A percentile compares a stretch with the other conserved stretches of the same genome.
phyloP scores from a whole-genome alignment of 176 grass and related monocot species.

The Phragmites australis region DNA sequence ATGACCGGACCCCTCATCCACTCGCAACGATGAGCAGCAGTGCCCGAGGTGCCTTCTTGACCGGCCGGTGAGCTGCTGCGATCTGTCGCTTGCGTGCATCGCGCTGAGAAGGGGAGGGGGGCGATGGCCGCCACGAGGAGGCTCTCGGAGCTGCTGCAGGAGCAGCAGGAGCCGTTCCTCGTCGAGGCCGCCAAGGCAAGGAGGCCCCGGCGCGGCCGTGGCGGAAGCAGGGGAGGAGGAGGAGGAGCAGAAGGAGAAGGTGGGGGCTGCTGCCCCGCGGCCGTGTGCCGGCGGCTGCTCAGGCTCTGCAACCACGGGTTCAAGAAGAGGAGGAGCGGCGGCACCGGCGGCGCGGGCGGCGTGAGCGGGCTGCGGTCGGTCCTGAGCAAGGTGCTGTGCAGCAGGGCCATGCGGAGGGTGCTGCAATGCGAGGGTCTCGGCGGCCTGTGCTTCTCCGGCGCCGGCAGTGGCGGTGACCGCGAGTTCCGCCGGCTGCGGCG shows the following conservation, averaged over 20 bases:
- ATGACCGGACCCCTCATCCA: neutral
- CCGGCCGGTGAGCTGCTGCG: neutral
- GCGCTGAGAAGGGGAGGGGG: neutral
- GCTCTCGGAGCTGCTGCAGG: constrained; percentile 91
- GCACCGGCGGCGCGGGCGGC: neutral
- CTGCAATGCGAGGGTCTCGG: constrained; percentile 38
- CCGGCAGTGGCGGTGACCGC: neutral
- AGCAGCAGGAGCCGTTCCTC: constrained; percentile 97
- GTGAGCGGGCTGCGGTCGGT: neutral
- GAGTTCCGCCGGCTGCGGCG: constrained; percentile 58
- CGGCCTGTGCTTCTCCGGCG: constrained; percentile 37
- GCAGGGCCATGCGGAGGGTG: constrained; percentile 39
- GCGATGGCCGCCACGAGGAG: constrained; percentile 55
- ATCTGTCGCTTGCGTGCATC: neutral
- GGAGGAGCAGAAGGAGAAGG: neutral
- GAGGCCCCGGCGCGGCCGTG: constrained; percentile 12
- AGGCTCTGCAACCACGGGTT: constrained; percentile 58
- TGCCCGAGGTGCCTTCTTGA: neutral
- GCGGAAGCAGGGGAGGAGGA: neutral
- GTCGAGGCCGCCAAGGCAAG: constrained; percentile 48
- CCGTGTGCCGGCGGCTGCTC: constrained; percentile 51
- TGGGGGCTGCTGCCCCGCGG: constrained; percentile 35
- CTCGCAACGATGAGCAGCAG: constrained; percentile 25
- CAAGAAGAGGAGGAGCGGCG: constrained; percentile 35
- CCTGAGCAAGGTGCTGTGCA: constrained; percentile 40